A percentile compares a stretch with the other conserved stretches of the same genome.
These are phyloP conservation scores for Mycena polygramma DNA, from an alignment of 768 basidiomycete genomes.

Conservation along the genomic window DNA sequence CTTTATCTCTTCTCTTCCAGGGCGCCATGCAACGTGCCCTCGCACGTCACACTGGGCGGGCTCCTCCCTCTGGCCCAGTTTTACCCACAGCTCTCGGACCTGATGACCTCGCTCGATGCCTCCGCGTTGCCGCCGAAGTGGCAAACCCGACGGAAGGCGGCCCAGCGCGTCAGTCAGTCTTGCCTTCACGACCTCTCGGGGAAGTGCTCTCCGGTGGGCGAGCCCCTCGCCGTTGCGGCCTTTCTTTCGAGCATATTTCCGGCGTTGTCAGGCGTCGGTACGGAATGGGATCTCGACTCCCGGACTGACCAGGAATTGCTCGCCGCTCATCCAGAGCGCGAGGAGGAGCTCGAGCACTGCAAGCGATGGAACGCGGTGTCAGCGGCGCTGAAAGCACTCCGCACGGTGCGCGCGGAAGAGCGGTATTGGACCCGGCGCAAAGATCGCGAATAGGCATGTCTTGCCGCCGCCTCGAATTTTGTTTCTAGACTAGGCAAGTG, in stretches of 20 bases:
- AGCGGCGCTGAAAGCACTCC: constrained; percentile 13
- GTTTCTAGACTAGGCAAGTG: too few species aligned
- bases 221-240: constrained; percentile 20
- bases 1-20: neutral
- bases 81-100: constrained; percentile 18
- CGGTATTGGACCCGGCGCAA: constrained; percentile 19
- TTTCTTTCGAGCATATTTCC: constrained; percentile 24
- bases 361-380: constrained; percentile 11
- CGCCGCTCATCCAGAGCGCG: neutral
- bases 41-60: constrained; percentile 22
- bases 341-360: constrained; percentile 7
- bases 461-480: too few species aligned
- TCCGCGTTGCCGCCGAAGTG: constrained; percentile 3
- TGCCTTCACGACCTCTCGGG: constrained; percentile 1
- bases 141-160: constrained; percentile 7
- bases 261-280: constrained; percentile 1
- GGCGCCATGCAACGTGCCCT: neutral
- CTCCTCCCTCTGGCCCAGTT: constrained; percentile 23
- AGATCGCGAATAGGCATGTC: too few species aligned
- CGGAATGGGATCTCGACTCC: constrained; percentile 4
- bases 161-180: neutral
- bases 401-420: constrained; percentile 23
- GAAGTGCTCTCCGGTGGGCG: constrained; percentile 2
- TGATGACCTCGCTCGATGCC: constrained; percentile 18
- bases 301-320: neutral